Percentiles rank a stretch among this genome's conserved stretches.
Conservation (phyloP, 2,329 filamentous ascomycete genomes). For the Colletotrichum agaves region DNA sequence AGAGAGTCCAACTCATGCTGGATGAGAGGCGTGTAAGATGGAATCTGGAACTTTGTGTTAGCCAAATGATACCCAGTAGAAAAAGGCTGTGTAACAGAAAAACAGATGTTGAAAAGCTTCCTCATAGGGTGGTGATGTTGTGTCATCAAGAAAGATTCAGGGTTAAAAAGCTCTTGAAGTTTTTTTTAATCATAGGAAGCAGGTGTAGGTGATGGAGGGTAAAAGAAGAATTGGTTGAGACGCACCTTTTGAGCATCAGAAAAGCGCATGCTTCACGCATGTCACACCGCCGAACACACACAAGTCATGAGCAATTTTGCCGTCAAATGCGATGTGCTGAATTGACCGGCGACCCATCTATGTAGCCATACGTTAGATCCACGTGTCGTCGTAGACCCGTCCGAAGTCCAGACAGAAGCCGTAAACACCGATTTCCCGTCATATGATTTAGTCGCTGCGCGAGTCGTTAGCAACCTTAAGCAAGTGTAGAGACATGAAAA, state of each 20-base stretch:
- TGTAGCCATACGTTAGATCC: constrained; percentile 55
- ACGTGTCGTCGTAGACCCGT: constrained; percentile 56
- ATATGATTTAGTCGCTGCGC: constrained; percentile 66
- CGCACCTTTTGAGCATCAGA: constrained; percentile 55
- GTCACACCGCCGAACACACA: constrained; percentile 42
- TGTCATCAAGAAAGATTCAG: constrained; percentile 70
- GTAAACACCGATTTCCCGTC: constrained; percentile 50
- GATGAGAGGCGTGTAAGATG: constrained; percentile 3
- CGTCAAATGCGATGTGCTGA: constrained; percentile 45
- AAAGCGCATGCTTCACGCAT: constrained; percentile 34
- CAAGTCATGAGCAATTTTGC: constrained; percentile 36
- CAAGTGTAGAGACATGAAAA: not conserved
- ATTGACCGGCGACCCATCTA: constrained; percentile 60
- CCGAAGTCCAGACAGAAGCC: constrained; percentile 54
- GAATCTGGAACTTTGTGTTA: constrained; percentile 45
- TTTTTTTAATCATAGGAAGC: constrained; percentile 67
- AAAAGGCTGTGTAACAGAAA: constrained; percentile 39
- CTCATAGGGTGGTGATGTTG: constrained; percentile 70
- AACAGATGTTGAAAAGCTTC: constrained; percentile 44
- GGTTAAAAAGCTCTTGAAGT: constrained; percentile 76
- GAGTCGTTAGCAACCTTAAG: constrained; percentile 50
- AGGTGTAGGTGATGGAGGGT: constrained; percentile 5
- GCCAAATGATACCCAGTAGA: constrained; percentile 48
- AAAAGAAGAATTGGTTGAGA: constrained; percentile 41
- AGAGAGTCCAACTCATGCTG: constrained; percentile 17